phyloP scores from a whole-genome alignment of 768 basidiomycete species.

The Pleurotus cornucopiae region DNA sequence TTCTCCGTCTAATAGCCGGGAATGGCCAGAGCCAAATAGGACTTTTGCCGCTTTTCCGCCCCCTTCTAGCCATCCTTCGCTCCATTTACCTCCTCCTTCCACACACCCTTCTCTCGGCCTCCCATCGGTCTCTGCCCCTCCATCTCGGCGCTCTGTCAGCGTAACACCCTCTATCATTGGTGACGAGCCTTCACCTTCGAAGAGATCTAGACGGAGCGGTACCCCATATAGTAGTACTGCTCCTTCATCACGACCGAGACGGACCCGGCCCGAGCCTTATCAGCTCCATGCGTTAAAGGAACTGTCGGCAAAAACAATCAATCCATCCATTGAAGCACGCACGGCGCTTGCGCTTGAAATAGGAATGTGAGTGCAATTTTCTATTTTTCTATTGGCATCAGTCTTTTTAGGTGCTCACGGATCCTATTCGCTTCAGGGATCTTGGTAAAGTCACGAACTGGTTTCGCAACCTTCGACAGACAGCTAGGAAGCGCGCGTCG shows the following conservation, averaged over 20 bases:
- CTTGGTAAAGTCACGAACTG: slow-evolving; percentile 83
- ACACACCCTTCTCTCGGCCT: slow-evolving; percentile 28
- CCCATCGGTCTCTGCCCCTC: slow-evolving; percentile 13
- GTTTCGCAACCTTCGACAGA: slow-evolving; percentile 83
- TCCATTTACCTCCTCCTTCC: slow-evolving; percentile 30
- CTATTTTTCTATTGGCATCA: too few species aligned
- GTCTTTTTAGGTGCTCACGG: too few species aligned
- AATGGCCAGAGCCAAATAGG: slow-evolving; percentile 28
- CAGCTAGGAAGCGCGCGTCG: slow-evolving; percentile 68
- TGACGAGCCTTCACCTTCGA: slow-evolving; percentile 29
- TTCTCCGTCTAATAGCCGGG: slow-evolving; percentile 21
- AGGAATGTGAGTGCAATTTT: slow-evolving; percentile 55
- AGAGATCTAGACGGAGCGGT: slow-evolving; percentile 32
- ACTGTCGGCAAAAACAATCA: slow-evolving; percentile 61
- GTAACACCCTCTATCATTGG: slow-evolving; percentile 27
- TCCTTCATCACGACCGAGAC: slow-evolving; percentile 49
- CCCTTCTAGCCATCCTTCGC: slow-evolving; percentile 41
- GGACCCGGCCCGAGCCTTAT: slow-evolving; percentile 74
- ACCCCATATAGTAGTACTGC: slow-evolving; percentile 41
- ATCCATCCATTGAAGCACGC: slow-evolving; percentile 79
- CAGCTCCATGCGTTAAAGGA: slow-evolving; percentile 75
- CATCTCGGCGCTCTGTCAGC: slow-evolving; percentile 30
- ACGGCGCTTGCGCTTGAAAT: slow-evolving; percentile 68
- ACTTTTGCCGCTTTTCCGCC: slow-evolving; percentile 48
- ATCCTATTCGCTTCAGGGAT: slow-evolving; percentile 42